Percentiles rank a stretch among this genome's conserved stretches.
Conservation (phyloP, 2,329 filamentous ascomycete species). For the Exophiala oligosperma region DNA sequence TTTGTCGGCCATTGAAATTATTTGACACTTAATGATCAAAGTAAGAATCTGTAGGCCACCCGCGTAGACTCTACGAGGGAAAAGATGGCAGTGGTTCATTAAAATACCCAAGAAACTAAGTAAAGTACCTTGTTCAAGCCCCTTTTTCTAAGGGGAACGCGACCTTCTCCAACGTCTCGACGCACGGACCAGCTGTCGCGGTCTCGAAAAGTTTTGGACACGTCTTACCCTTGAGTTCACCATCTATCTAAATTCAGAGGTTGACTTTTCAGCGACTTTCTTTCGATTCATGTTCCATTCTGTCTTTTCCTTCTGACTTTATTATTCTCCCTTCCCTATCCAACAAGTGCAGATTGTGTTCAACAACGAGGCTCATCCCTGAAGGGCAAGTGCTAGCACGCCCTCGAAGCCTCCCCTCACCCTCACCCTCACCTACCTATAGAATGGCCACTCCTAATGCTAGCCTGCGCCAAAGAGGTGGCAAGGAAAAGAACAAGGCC, state of each 20-base stretch:
- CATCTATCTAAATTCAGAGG: neutral
- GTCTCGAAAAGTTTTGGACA: constrained; percentile 18
- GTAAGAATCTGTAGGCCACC: too few relatives aligned
- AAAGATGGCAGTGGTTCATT: too few relatives aligned
- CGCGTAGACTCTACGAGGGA: too few relatives aligned
- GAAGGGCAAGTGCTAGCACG: neutral
- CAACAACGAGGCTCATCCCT: neutral
- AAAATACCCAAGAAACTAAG: too few relatives aligned
- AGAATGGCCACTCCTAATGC: constrained; percentile 27
- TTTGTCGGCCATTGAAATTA: too few relatives aligned
- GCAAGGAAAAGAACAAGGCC: constrained; percentile 27
- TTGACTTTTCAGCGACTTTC: neutral
- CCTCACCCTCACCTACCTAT: neutral
- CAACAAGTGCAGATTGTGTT: neutral
- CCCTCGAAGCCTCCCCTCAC: neutral
- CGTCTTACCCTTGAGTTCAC: constrained; percentile 1
- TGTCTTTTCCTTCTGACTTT: neutral
- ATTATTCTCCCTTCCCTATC: neutral
- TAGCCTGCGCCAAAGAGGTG: constrained; percentile 27
- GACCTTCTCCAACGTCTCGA: neutral
- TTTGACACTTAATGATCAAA: too few relatives aligned
- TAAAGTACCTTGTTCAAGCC: neutral
- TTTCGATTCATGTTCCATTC: neutral
- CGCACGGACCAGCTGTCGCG: constrained; percentile 9
- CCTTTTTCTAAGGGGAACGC: constrained; percentile 2